Percentiles rank a stretch among this genome's conserved stretches.
phyloP scores from a whole-genome alignment of 176 grass and related monocot genomes.

The Ananas comosus region DNA sequence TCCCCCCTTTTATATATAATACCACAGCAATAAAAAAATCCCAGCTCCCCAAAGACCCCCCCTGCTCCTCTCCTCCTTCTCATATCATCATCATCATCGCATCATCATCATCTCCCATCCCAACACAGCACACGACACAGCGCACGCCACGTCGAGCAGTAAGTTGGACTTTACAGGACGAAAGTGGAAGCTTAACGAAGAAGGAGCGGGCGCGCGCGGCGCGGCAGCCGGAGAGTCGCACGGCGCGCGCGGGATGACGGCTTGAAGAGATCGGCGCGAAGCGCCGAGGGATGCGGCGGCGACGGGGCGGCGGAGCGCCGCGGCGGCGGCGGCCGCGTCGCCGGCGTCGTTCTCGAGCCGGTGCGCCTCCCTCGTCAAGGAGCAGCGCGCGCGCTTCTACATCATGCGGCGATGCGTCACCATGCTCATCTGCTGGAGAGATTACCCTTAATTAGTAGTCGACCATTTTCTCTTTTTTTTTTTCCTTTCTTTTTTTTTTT shows the following conservation, averaged over 20 bases:
- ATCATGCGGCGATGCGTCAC: constrained; percentile 61
- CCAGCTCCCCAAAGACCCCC: constrained; percentile 14
- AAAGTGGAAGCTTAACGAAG: constrained; percentile 98
- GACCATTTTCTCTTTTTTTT: background rate
- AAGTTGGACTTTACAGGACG: constrained; percentile 58
- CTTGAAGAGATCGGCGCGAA: constrained; percentile 59
- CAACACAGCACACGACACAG: background rate
- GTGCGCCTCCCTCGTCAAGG: constrained; percentile 40
- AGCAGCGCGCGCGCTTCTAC: constrained; percentile 43
- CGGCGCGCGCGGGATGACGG: constrained; percentile 7
- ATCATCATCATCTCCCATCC: constrained; percentile 6
- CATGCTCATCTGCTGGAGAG: constrained; percentile 60
- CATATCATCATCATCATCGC: constrained; percentile 6
- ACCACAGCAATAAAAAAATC: constrained; percentile 17
- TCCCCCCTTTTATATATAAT: constrained; percentile 45
- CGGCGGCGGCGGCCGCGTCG: background rate
- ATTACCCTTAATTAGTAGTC: constrained; percentile 3
- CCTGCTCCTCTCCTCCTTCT: background rate
- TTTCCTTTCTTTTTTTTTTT: background rate
- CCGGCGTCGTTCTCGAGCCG: constrained; percentile 60
- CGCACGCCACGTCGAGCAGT: too few species aligned
- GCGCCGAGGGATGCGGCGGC: constrained; percentile 41
- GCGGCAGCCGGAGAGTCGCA: constrained; percentile 40
- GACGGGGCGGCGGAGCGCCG: constrained; percentile 17
- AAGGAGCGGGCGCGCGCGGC: too few species aligned